Evolutionary conservation across 352 stramenopile genomes (phyloP), one percentile per base, ranked within the genome.

Genomic region (Globisporangium spiculum): DNA sequence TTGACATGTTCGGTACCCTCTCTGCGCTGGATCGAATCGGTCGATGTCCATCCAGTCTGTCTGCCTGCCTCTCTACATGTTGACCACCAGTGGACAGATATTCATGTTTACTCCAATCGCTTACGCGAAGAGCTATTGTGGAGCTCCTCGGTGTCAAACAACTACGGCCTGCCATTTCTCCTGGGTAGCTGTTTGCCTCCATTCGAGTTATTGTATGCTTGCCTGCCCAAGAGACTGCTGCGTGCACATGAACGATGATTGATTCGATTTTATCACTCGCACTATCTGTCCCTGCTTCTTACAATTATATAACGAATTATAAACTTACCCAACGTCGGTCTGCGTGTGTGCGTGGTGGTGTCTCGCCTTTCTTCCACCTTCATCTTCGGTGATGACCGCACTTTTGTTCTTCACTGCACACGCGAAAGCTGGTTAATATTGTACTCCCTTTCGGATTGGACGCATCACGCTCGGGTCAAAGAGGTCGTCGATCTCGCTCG

Each of bases 401-500:
- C 4, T 10, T 20, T 46, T 27, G 30, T 44, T 20, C 30, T 50
- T 27, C 20, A 27, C 30, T 46, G 18, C 57, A 12, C 20, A 10
- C 18, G 4, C 36, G 34, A 41, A 77, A 80, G 75, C 30, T 62
- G 32, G 56, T 50, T 62, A 62, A 46, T 81, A 89, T 72, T 86
- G 74, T 60, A 84, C 83, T 57, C 81, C 81, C 72, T 79, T 86
- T 20, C 78, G 79, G 65, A 89, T 87, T 32, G 79, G 79, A n/a
- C 81, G 79, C 81, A 89, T 86, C 36, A 89, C 73, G 61, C 79
- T 79, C 14, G 79, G 77, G 54, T 76, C 71, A 53, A 77, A 70
- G 30, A 89, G 62, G 46, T 90, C 83, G 56, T 83, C 82, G 61
- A 84, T 81, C 44, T 66, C 68, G 30, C 57, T 70, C 62, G 54